Base-by-base conservation (phyloP, 805 yeast genomes). In the Lipomyces sp. region DNA sequence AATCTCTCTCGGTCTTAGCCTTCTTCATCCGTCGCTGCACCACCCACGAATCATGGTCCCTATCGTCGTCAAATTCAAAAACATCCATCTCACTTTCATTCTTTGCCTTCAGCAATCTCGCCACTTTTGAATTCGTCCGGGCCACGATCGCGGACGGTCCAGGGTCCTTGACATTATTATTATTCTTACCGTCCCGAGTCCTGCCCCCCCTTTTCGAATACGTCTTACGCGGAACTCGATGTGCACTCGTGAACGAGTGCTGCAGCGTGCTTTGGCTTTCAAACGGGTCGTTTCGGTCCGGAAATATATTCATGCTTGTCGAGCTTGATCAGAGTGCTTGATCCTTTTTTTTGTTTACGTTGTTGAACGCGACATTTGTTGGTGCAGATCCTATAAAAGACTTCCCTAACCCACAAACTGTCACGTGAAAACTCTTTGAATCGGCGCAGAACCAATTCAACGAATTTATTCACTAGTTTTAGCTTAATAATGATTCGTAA, bases 221-320 rank as follows among this genome's bases (percentile, higher is more conserved):
- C 4, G 54, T 51, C 34, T 18, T 29, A 6, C 54, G 33, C n/a
- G 54, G 54, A n/a, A 51, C 11, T 29, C 34, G 32, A 32, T 51
- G 54, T 29, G 54, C 54, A 15, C n/a, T 29, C 3, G 54, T 51
- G 18, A 51, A 51, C 2, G 54, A 51, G 7, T 4, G n/a, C 6
- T 51, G 54, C 30, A 51, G 54, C 3, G 34, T 42, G 18, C 48
- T 29, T 24, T 51, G 34, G 54, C 34, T 29, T 51, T 34, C 54
- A 24, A 51, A 51, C 7, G 54, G 54, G 29, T 51, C 54, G 32
- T 51, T 32, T 51, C 54, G 54, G 34, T 51, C 54, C 34, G 54
- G 54, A 34, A 51, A 51, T 10, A 51, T 34, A 24, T 51, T 51
- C 54, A 51, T 51, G 4, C 13, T 51, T 37, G 24, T 24, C 39